Evolutionary conservation across 495 filamentous ascomycete genomes (phyloP).

Genomic region (Terfezia boudieri): DNA sequence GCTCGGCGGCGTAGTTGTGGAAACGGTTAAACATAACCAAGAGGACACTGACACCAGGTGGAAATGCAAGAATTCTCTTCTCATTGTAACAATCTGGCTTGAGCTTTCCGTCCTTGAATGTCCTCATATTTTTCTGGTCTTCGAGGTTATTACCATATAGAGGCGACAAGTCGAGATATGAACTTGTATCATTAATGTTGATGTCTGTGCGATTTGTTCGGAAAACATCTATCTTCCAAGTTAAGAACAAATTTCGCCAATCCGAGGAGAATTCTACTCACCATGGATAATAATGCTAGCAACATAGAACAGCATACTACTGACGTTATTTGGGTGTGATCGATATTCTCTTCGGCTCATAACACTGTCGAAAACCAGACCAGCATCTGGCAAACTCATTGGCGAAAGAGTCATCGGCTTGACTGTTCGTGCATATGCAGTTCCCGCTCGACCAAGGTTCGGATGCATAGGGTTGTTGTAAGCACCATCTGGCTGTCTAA

Average conservation of each 20-base stretch:
- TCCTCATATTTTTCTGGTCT: constrained; percentile 54
- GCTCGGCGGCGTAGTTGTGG: constrained; percentile 52
- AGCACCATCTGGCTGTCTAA: constrained; percentile 47
- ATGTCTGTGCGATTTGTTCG: constrained; percentile 34
- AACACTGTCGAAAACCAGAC: constrained; percentile 53
- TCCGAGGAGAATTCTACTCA: constrained; percentile 10
- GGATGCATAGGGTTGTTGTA: constrained; percentile 42
- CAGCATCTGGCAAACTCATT: constrained; percentile 49
- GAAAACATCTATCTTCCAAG: constrained; percentile 30
- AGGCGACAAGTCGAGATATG: constrained; percentile 65
- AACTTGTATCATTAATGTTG: constrained; percentile 48
- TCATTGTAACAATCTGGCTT: constrained; percentile 68
- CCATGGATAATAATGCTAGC: constrained; percentile 80
- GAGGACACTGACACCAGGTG: constrained; percentile 56
- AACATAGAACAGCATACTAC: constrained; percentile 72
- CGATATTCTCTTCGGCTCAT: constrained; percentile 35
- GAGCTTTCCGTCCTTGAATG: constrained; percentile 59
- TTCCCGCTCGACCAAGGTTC: constrained; percentile 34
- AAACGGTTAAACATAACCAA: constrained; percentile 59
- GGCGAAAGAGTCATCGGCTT: constrained; percentile 39
- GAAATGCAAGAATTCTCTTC: constrained; percentile 56
- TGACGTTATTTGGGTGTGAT: constrained; percentile 57
- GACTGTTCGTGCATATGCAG: constrained; percentile 51
- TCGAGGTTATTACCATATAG: constrained; percentile 64
- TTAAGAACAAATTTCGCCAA: constrained; percentile 10